Evolutionary conservation across 2,329 filamentous ascomycete species (phyloP).

Genomic region (Periglandula ipomoeae): DNA sequence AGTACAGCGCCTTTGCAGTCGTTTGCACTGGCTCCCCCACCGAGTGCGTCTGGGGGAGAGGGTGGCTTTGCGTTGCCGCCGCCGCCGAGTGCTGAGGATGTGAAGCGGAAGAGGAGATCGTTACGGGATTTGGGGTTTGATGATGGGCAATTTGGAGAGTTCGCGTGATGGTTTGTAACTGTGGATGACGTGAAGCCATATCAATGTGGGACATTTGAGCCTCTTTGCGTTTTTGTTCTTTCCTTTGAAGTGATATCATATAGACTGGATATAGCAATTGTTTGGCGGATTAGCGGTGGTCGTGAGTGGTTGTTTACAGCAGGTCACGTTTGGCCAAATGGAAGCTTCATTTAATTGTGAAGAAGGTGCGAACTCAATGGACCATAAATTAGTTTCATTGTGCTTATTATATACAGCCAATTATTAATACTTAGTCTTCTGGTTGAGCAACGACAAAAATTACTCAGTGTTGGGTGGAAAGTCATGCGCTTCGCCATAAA

Average conservation of each 20-base stretch:
- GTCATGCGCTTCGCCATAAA: too few species aligned
- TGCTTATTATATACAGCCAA: too few species aligned
- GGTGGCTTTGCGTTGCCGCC: conserved; percentile 50
- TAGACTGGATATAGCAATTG: conserved; percentile 4
- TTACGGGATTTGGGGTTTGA: conserved; percentile 69
- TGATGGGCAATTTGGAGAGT: conserved; percentile 83
- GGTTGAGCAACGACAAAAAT: too few species aligned
- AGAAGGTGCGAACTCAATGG: too few species aligned
- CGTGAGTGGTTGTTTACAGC: background rate
- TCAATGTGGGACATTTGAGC: too few species aligned
- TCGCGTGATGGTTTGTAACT: conserved; percentile 36
- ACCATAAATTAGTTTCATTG: too few species aligned
- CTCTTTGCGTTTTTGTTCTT: background rate
- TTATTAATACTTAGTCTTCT: too few species aligned
- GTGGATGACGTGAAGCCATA: too few species aligned
- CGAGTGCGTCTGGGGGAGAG: conserved; percentile 31
- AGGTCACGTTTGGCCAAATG: background rate
- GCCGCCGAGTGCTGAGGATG: conserved; percentile 53
- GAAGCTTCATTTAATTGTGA: too few species aligned
- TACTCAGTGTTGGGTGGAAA: too few species aligned
- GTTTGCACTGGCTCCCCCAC: conserved; percentile 72
- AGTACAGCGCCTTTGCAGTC: conserved; percentile 30
- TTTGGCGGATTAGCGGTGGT: background rate
- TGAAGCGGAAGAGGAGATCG: conserved; percentile 50
- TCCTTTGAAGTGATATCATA: background rate